Conservation (phyloP, 805 yeast genomes). For the Candida schatavii region DNA sequence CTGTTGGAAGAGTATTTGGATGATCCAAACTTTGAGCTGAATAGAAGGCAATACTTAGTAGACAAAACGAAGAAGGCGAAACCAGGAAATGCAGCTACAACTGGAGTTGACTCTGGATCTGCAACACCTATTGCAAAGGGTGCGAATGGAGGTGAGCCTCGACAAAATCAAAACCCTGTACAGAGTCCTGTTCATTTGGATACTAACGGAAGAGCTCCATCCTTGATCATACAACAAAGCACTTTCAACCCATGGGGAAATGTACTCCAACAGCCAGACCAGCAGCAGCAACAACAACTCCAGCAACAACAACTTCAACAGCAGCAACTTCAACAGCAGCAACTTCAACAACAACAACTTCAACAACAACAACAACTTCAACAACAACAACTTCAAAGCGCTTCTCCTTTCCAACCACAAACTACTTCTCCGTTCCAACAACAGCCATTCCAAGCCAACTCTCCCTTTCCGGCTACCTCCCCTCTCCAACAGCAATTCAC, state of each 20-base stretch:
- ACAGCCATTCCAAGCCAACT: too few relatives aligned
- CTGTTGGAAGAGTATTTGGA: conserved; percentile 85
- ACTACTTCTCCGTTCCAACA: conserved; percentile 6
- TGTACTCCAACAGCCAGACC: conserved; percentile 10
- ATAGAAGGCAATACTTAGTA: conserved; percentile 72
- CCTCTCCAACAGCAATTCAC: conserved; percentile 11
- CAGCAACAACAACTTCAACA: conserved; percentile 15
- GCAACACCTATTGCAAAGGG: too few relatives aligned
- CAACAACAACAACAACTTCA: conserved; percentile 26
- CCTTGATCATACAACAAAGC: conserved; percentile 36
- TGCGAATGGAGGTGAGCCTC: neutral
- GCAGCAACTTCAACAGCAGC: conserved; percentile 12
- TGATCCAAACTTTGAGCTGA: conserved; percentile 80
- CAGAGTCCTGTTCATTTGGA: too few relatives aligned
- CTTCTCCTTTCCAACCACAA: conserved; percentile 18
- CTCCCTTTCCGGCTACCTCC: neutral
- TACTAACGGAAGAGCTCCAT: conserved; percentile 18
- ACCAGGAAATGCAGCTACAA: neutral
- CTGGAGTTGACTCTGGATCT: neutral
- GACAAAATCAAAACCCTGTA: too few relatives aligned
- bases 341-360: conserved; percentile 10
- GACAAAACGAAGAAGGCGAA: conserved; percentile 44
- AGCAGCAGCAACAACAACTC: conserved; percentile 17
- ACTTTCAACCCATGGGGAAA: conserved; percentile 41
- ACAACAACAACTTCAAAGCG: conserved; percentile 25